Conservation (phyloP, 164 flowering plant species). For the Santalum album region DNA sequence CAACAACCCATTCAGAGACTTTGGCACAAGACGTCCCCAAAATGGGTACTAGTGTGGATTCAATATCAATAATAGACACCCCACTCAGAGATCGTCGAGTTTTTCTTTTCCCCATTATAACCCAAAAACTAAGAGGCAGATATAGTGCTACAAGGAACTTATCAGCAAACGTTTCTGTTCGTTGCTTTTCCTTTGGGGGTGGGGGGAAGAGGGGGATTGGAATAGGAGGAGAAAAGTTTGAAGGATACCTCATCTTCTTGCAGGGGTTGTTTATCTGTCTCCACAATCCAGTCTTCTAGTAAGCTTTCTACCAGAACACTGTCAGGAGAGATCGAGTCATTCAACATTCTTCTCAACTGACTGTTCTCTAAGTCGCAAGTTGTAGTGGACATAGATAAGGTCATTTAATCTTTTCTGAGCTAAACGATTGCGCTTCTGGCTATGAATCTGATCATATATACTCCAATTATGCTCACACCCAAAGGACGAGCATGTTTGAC, state of each 20-base stretch:
- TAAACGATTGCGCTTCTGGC: slow-evolving; percentile 40
- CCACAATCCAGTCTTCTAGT: slow-evolving; percentile 1
- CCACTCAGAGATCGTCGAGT: no score
- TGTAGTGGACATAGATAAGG: neutral
- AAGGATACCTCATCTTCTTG: slow-evolving; percentile 1
- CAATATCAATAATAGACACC: no score
- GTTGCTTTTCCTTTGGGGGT: neutral
- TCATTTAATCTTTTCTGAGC: slow-evolving; percentile 22
- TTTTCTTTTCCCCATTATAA: no score
- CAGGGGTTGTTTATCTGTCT: neutral
- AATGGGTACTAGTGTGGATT: no score
- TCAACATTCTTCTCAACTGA: neutral
- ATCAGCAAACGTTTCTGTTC: neutral
- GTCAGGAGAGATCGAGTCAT: neutral
- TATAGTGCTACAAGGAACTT: no score
- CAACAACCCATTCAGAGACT: no score
- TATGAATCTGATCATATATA: slow-evolving; percentile 44
- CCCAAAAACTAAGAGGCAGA: no score
- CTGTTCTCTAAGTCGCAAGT: neutral
- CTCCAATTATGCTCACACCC: slow-evolving; percentile 83
- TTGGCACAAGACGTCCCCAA: no score
- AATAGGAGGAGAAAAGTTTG: neutral
- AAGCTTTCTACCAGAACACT: neutral
- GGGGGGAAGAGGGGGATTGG: neutral
- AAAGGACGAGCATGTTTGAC: slow-evolving; percentile 75